Evolutionary conservation across 2,329 filamentous ascomycete species (phyloP).

Genomic region (Fusarium cyanostomum): DNA sequence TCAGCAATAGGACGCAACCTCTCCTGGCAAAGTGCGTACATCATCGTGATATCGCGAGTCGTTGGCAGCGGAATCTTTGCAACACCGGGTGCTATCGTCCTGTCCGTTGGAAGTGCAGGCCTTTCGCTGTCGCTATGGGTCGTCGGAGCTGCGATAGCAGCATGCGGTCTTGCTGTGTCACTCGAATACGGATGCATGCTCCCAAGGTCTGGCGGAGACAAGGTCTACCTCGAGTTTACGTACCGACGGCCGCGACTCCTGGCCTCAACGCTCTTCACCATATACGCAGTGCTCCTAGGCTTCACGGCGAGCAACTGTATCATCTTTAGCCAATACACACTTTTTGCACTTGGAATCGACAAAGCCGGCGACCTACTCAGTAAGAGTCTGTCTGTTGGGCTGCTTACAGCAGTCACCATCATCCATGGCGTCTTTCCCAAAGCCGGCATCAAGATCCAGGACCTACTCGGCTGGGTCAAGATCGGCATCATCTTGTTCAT

Average conservation of each 20-base stretch:
- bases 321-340: slow-evolving; percentile 71
- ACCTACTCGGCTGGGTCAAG: slow-evolving; percentile 71
- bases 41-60: slow-evolving; percentile 73
- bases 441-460: slow-evolving; percentile 68
- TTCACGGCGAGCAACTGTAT: slow-evolving; percentile 78
- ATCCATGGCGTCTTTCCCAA: slow-evolving; percentile 67
- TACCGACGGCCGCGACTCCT: slow-evolving; percentile 71
- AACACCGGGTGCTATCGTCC: slow-evolving; percentile 73
- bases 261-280: slow-evolving; percentile 69
- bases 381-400: slow-evolving; percentile 64
- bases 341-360: slow-evolving; percentile 65
- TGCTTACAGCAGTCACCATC: slow-evolving; percentile 66
- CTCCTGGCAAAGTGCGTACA: slow-evolving; percentile 70
- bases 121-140: slow-evolving; percentile 71
- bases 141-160: slow-evolving; percentile 68
- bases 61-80: slow-evolving; percentile 78
- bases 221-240: slow-evolving; percentile 77
- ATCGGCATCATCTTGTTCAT: slow-evolving; percentile 69
- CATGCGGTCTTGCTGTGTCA: slow-evolving; percentile 67
- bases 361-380: slow-evolving; percentile 60
- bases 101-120: slow-evolving; percentile 72
- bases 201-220: slow-evolving; percentile 73
- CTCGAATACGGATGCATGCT: slow-evolving; percentile 78
- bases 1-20: slow-evolving; percentile 67
- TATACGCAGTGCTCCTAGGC: slow-evolving; percentile 70